These are phyloP conservation scores for Tephrocybe sp. DNA, from an alignment of 768 basidiomycete species.

Conservation along the genomic window DNA sequence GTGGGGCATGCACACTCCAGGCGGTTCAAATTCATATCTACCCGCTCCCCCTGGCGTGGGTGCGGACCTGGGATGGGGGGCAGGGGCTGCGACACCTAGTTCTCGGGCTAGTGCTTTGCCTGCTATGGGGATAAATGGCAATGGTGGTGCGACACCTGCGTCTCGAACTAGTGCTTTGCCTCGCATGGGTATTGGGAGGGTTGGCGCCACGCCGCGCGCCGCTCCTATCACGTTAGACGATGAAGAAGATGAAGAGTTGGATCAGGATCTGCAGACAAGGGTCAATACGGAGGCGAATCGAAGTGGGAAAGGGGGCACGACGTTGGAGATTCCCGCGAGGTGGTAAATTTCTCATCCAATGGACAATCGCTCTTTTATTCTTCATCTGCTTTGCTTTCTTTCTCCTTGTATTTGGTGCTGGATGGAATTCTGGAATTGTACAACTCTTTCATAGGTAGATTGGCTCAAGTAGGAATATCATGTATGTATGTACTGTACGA, in stretches of 20 bases:
- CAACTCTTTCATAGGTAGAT: too few species aligned
- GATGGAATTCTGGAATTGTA: too few species aligned
- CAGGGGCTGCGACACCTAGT: neutral
- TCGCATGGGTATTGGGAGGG: neutral
- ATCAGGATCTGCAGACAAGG: constrained; percentile 6
- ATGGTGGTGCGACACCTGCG: neutral
- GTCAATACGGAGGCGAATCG: constrained; percentile 9
- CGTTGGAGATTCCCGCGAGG: neutral
- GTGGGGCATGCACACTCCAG: neutral
- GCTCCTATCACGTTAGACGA: neutral
- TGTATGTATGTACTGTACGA: too few species aligned
- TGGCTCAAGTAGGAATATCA: too few species aligned
- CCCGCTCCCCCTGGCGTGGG: neutral
- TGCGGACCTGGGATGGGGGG: neutral
- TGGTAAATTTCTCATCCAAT: too few species aligned
- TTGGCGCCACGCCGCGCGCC: constrained; percentile 2
- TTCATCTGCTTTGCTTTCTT: too few species aligned
- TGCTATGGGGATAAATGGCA: neutral
- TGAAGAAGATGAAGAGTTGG: constrained; percentile 6
- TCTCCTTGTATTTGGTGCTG: too few species aligned
- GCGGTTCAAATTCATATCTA: neutral
- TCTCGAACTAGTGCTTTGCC: constrained; percentile 2
- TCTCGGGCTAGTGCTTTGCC: neutral
- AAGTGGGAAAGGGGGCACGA: neutral
- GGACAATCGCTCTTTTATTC: too few species aligned